Evolutionary conservation across 129 eudicot genomes (phyloP).

Genomic region (Tanacetum coccineum): DNA sequence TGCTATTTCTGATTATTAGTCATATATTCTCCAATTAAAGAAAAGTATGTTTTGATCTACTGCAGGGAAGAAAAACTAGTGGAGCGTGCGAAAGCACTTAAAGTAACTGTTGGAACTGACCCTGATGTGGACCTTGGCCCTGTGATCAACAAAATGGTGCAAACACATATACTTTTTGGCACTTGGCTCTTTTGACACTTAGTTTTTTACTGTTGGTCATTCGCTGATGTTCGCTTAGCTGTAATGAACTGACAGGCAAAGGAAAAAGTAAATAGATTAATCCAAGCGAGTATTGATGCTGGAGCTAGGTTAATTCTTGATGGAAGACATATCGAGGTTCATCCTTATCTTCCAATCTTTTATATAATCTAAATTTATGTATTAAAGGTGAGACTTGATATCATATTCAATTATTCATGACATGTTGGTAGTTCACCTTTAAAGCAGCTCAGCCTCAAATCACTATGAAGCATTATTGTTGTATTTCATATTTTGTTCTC

Average conservation of each 20-base stretch:
- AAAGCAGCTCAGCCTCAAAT: not conserved
- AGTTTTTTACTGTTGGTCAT: not conserved
- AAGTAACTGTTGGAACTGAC: slow-evolving; percentile 80
- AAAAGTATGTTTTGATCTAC: slow-evolving; percentile 3
- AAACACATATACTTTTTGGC: slow-evolving; percentile 14
- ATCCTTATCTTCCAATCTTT: not conserved
- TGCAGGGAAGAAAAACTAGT: slow-evolving; percentile 83
- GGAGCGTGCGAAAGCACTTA: slow-evolving; percentile 69
- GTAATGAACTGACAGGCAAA: slow-evolving; percentile 58
- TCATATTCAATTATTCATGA: not conserved
- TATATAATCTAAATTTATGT: not conserved
- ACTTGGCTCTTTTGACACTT: not conserved
- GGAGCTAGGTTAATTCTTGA: slow-evolving; percentile 94
- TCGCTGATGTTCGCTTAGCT: slow-evolving; percentile 8
- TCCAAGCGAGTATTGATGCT: slow-evolving; percentile 70
- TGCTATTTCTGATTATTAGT: not conserved
- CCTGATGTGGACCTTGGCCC: slow-evolving; percentile 95
- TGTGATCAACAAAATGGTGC: slow-evolving; percentile 81
- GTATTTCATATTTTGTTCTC: not conserved
- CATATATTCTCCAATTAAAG: not conserved
- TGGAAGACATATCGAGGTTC: slow-evolving; percentile 87
- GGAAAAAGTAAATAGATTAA: slow-evolving; percentile 66
- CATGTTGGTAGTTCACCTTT: not conserved
- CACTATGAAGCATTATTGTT: not conserved
- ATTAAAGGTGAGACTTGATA: slow-evolving; percentile 4